Conservation (phyloP, 1,139 yeast species). For the Pichia sp. region DNA sequence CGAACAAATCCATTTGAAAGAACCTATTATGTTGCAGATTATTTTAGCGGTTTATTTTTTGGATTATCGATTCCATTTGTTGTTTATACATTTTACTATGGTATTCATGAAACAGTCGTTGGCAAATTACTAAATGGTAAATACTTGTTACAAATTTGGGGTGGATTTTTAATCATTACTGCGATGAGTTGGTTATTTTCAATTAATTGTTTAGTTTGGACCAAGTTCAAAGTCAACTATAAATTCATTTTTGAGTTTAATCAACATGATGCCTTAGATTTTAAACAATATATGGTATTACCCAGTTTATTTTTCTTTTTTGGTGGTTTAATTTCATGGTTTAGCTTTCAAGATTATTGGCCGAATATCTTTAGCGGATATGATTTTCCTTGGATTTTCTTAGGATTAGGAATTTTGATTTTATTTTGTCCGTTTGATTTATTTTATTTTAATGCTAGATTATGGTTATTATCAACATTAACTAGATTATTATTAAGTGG, state of each 20-base stretch:
- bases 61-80: slow-evolving; percentile 70
- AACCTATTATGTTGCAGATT: slow-evolving; percentile 41
- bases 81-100: slow-evolving; percentile 45
- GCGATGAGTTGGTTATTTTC: slow-evolving; percentile 59
- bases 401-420: slow-evolving; percentile 45
- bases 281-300: slow-evolving; percentile 54
- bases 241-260: slow-evolving; percentile 89
- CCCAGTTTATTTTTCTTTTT: slow-evolving; percentile 56
- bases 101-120: slow-evolving; percentile 35
- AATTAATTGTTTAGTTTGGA: slow-evolving; percentile 68
- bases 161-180: slow-evolving; percentile 68
- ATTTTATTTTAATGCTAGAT: slow-evolving; percentile 49
- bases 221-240: slow-evolving; percentile 70
- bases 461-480: slow-evolving; percentile 68
- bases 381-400: slow-evolving; percentile 76
- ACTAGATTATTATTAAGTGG: slow-evolving; percentile 78
- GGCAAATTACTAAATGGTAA: slow-evolving; percentile 45
- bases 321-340: slow-evolving; percentile 61
- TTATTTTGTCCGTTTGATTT: slow-evolving; percentile 62
- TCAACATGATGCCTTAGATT: slow-evolving; percentile 62
- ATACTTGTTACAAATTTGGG: slow-evolving; percentile 80
- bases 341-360: slow-evolving; percentile 70
- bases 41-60: slow-evolving; percentile 54
- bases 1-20: slow-evolving; percentile 42
- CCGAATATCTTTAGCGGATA: slow-evolving; percentile 53